phyloP scores from a whole-genome alignment of 345 rosid genomes.

The Cardamine occulta region DNA sequence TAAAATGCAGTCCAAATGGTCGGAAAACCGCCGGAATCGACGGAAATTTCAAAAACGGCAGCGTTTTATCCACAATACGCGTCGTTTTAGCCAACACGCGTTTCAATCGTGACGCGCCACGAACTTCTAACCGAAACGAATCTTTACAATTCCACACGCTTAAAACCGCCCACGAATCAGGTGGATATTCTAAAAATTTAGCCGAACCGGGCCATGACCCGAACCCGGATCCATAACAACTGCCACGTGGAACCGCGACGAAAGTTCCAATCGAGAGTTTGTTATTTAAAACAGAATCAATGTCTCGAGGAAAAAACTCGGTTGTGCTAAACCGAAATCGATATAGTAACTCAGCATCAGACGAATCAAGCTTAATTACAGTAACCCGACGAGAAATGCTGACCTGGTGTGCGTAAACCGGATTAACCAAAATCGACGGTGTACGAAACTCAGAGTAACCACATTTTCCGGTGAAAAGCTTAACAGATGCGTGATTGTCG shows the following conservation, averaged over 20 bases:
- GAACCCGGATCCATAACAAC: slow-evolving; percentile 26
- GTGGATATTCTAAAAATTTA: slow-evolving; percentile 67
- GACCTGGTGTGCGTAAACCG: slow-evolving; percentile 76
- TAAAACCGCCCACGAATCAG: slow-evolving; percentile 84
- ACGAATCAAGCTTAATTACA: slow-evolving; percentile 49
- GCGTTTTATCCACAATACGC: slow-evolving; percentile 62
- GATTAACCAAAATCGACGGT: slow-evolving; percentile 81
- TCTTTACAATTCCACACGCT: slow-evolving; percentile 90
- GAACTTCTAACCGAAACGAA: slow-evolving; percentile 68
- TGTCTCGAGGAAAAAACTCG: slow-evolving; percentile 92
- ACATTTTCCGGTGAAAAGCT: slow-evolving; percentile 79
- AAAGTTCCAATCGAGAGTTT: slow-evolving; percentile 74
- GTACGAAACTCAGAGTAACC: slow-evolving; percentile 90
- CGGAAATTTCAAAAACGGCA: slow-evolving; percentile 77
- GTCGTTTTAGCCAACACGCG: slow-evolving; percentile 64
- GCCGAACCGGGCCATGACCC: slow-evolving; percentile 67
- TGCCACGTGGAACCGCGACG: slow-evolving; percentile 79
- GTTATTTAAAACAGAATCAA: slow-evolving; percentile 76
- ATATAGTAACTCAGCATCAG: slow-evolving; percentile 75
- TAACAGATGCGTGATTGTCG: slow-evolving; percentile 82
- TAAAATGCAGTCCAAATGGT: slow-evolving; percentile 76
- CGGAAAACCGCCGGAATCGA: slow-evolving; percentile 82
- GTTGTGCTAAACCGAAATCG: slow-evolving; percentile 72
- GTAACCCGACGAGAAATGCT: slow-evolving; percentile 51
- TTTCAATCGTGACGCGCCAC: slow-evolving; percentile 64